Percentiles rank a stretch among this genome's conserved stretches.
phyloP scores from a whole-genome alignment of 768 basidiomycete genomes.

The Tephrocybe sp. region DNA sequence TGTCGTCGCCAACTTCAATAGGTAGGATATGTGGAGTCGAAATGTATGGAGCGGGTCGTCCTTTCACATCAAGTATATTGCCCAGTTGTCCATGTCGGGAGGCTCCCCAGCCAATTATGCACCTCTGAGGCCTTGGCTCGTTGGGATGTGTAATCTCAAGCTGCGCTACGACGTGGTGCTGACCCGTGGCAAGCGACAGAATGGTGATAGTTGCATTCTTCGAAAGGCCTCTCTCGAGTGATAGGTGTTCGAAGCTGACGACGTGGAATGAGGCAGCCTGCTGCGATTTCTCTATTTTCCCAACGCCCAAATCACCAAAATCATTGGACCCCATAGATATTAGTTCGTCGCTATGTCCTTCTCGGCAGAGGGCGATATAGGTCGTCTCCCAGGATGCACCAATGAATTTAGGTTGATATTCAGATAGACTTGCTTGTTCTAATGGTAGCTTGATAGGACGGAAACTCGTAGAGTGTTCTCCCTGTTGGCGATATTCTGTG shows the following conservation, averaged over 20 bases:
- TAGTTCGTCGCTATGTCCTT: slow-evolving; percentile 45
- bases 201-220: slow-evolving; percentile 28
- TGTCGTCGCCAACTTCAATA: slow-evolving; percentile 25
- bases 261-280: slow-evolving; percentile 30
- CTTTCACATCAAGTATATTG: slow-evolving; percentile 16
- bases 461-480: slow-evolving; percentile 36
- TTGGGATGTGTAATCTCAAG: slow-evolving; percentile 27
- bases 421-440: slow-evolving; percentile 28
- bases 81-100: slow-evolving; percentile 87
- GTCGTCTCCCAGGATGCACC: slow-evolving; percentile 84
- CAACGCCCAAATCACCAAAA: slow-evolving; percentile 76
- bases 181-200: slow-evolving; percentile 55
- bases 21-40: slow-evolving; percentile 34
- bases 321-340: slow-evolving; percentile 85
- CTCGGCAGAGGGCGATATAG: slow-evolving; percentile 58
- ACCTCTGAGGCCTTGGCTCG: slow-evolving; percentile 16
- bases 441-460: slow-evolving; percentile 42
- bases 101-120: slow-evolving; percentile 78
- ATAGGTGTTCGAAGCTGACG: slow-evolving; percentile 41
- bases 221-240: slow-evolving; percentile 21
- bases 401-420: slow-evolving; percentile 46
- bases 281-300: slow-evolving; percentile 20
- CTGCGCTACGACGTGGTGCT: slow-evolving; percentile 65
- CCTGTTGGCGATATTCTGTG: slow-evolving; percentile 24
- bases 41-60: slow-evolving; percentile 26